Evolutionary conservation across 441 rosid species (phyloP).

Genomic region (Croton setiger): DNA sequence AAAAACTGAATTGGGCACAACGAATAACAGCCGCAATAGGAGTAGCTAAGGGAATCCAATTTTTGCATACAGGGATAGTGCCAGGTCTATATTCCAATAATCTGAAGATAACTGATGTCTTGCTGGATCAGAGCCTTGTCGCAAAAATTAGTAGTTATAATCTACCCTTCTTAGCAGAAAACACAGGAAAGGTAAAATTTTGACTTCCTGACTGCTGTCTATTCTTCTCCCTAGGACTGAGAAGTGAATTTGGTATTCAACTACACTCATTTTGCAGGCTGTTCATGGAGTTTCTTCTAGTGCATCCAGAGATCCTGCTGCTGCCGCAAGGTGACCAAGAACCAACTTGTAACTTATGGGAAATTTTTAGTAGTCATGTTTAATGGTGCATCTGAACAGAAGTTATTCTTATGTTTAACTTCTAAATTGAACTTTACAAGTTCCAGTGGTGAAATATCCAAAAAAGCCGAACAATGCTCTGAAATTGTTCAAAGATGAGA

Average conservation of each 20-base stretch:
- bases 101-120: slow-evolving; percentile 74
- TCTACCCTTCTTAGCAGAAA: slow-evolving; percentile 71
- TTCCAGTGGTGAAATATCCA: too few species aligned
- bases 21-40: slow-evolving; percentile 78
- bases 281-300: slow-evolving; percentile 40
- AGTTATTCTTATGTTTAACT: too few species aligned
- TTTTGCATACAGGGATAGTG: slow-evolving; percentile 88
- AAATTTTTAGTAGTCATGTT: not conserved
- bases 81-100: slow-evolving; percentile 80
- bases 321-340: slow-evolving; percentile 39
- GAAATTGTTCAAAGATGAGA: too few species aligned
- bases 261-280: slow-evolving; percentile 36
- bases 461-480: too few species aligned
- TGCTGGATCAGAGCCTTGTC: slow-evolving; percentile 73
- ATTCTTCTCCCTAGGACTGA: not conserved
- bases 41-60: slow-evolving; percentile 85
- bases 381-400: too few species aligned
- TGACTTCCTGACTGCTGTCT: not conserved
- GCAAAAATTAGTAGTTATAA: slow-evolving; percentile 88
- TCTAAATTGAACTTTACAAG: too few species aligned
- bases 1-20: slow-evolving; percentile 69
- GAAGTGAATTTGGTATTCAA: slow-evolving; percentile 7
- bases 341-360: not conserved
- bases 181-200: slow-evolving; percentile 50
- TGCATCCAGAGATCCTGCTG: slow-evolving; percentile 38